Evolutionary conservation across 169 alveolate species (phyloP).

Genomic region (Ichthyophthirius multifiliis): DNA sequence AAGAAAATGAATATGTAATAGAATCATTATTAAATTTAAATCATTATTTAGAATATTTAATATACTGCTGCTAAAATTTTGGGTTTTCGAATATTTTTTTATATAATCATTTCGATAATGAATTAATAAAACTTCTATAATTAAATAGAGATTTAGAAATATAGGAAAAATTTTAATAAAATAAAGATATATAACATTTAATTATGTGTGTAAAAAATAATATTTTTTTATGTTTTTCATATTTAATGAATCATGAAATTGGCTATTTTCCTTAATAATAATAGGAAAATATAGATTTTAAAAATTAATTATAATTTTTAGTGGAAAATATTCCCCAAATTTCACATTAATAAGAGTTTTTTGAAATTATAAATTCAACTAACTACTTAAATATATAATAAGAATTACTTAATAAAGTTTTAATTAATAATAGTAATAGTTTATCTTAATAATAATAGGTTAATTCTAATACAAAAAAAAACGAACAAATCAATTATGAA

Average conservation of each 20-base stretch:
- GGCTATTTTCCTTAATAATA: not conserved
- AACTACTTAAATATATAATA: too few relatives aligned
- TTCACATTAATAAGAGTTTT: not conserved
- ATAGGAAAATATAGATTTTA: not conserved
- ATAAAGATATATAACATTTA: too few relatives aligned
- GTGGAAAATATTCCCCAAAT: not conserved
- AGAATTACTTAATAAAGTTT: too few relatives aligned
- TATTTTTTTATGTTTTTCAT: not conserved
- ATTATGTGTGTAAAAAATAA: too few relatives aligned
- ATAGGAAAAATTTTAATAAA: too few relatives aligned
- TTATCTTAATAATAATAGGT: too few relatives aligned
- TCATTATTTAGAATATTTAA: not conserved
- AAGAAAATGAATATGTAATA: not conserved
- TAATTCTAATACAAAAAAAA: not conserved
- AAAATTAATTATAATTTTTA: not conserved
- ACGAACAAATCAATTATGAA: not conserved
- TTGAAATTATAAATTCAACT: not conserved
- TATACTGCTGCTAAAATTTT: not conserved
- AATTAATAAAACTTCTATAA: not conserved
- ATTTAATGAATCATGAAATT: not conserved
- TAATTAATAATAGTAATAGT: too few relatives aligned
- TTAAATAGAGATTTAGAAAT: not conserved
- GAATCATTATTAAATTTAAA: not conserved
- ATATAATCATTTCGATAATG: not conserved
- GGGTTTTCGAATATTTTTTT: slow-evolving; percentile 1